Conservation (phyloP, 148 eudicot species). For the Cornus controversa region DNA sequence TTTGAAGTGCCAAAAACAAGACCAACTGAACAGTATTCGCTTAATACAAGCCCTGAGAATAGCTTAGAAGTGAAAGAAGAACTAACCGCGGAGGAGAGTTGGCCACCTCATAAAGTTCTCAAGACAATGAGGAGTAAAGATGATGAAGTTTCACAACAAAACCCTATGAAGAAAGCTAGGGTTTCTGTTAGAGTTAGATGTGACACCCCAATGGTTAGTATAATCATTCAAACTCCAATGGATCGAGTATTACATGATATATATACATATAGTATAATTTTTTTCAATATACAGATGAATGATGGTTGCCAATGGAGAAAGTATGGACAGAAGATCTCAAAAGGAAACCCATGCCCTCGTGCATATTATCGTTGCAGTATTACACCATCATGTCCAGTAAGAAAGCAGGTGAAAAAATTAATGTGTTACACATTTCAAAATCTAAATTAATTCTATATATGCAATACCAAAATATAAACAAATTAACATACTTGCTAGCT, state of each 20-base stretch:
- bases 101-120: constrained; percentile 25
- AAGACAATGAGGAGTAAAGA: constrained; percentile 41
- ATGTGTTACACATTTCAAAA: neutral
- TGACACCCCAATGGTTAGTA: constrained; percentile 80
- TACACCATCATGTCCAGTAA: constrained; percentile 72
- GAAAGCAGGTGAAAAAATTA: constrained; percentile 47
- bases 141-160: constrained; percentile 60
- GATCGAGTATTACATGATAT: no score
- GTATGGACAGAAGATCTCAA: constrained; percentile 83
- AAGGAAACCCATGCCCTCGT: constrained; percentile 92
- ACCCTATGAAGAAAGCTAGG: constrained; percentile 75
- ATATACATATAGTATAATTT: neutral
- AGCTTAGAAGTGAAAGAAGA: constrained; percentile 48
- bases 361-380: constrained; percentile 91
- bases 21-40: constrained; percentile 5
- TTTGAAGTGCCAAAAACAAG: constrained; percentile 23
- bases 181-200: constrained; percentile 90
- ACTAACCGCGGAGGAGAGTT: constrained; percentile 35
- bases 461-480: no score
- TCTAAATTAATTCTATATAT: neutral
- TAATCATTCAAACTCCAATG: neutral
- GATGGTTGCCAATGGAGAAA: constrained; percentile 98
- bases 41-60: constrained; percentile 37
- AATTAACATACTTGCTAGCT: no score
- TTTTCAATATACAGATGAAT: constrained; percentile 50